Evolutionary conservation across 768 basidiomycete species (phyloP), one percentile per base, ranked within the genome.

Genomic region (Ramaria sp.): DNA sequence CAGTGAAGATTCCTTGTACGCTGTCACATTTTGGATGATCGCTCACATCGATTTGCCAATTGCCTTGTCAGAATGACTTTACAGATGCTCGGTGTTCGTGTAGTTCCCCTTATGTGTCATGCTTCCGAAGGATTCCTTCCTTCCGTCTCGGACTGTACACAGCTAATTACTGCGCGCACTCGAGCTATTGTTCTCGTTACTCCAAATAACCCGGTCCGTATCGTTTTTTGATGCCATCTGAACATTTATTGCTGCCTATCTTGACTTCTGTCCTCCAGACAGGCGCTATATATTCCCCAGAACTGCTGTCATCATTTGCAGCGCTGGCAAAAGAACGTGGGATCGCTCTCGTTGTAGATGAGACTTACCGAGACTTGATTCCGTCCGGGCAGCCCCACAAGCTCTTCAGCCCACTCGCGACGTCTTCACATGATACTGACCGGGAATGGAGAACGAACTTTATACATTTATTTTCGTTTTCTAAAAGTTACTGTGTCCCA

Each of bases 331-430:
- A 62, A 20, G 68, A 73, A 49, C 65, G 72, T 25, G 70, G 73
- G 1, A 61, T 90, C 16, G 82, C 87, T 0, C 74, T 92, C 22
- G 73, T 92, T 36, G 48, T 94, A n/a, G 90, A 94, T 66, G 88
- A 91, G 67, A 92, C 90, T 1, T 94, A 94, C 66, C 77, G 88
- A 12, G 88, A 92, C 64, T 90, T 92, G 61, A 69, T 82, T 41
- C 61, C 67, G 5, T 61, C 67, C 4, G 60, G 60, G 18, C 66
- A 70, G n/a, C 80, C 85, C 0, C 85, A 87, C 61, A 57, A 59
- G 32, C 70, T 85, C 18, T 86, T 87, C 63, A 66, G 68, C 1
- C 39, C 64, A 2, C 44, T 50, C 0, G 48, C 56, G 54, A n/a
- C n/a, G n/a, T n/a, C n/a, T 53, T 52, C 3, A 30, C 52, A 38